Evolutionary conservation across 177 flowering plant species (phyloP).

Genomic region (Vitis hybrid): DNA sequence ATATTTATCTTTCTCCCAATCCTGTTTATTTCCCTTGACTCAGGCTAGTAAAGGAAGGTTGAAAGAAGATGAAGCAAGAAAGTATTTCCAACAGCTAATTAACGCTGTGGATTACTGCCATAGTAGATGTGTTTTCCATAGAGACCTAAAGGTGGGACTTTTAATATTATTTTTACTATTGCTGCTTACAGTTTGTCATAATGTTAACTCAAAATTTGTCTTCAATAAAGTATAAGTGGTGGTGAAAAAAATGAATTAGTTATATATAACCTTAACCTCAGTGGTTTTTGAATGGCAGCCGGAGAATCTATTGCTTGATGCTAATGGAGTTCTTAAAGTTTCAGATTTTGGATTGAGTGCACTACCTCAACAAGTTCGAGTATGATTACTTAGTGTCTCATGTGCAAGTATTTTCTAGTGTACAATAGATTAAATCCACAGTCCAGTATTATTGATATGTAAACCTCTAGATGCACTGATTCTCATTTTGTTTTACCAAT

Average conservation of each 20-base stretch:
- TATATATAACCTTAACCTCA: too few relatives aligned
- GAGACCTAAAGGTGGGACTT: constrained; percentile 82
- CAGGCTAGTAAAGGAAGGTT: constrained; percentile 87
- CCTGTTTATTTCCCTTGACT: constrained; percentile 7
- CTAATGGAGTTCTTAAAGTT: constrained; percentile 84
- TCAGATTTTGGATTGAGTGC: constrained; percentile 99
- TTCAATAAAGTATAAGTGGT: not conserved
- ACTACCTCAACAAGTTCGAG: constrained; percentile 95
- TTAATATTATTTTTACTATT: not conserved
- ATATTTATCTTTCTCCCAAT: not conserved
- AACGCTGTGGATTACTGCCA: constrained; percentile 98
- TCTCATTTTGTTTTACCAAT: not conserved
- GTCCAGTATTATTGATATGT: too few relatives aligned
- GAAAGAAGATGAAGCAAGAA: constrained; percentile 98
- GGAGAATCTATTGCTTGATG: constrained; percentile 91
- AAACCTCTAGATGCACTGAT: not conserved
- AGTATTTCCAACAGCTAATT: constrained; percentile 93
- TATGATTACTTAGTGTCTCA: constrained; percentile 11
- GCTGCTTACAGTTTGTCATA: not conserved
- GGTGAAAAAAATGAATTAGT: not conserved
- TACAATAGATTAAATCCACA: too few relatives aligned
- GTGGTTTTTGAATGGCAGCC: constrained; percentile 55
- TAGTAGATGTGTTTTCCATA: constrained; percentile 95
- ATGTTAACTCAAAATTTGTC: not conserved
- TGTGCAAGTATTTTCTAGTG: not conserved